Conservation (phyloP, 1,284 basidiomycete species). For the Tremellales sp. region DNA sequence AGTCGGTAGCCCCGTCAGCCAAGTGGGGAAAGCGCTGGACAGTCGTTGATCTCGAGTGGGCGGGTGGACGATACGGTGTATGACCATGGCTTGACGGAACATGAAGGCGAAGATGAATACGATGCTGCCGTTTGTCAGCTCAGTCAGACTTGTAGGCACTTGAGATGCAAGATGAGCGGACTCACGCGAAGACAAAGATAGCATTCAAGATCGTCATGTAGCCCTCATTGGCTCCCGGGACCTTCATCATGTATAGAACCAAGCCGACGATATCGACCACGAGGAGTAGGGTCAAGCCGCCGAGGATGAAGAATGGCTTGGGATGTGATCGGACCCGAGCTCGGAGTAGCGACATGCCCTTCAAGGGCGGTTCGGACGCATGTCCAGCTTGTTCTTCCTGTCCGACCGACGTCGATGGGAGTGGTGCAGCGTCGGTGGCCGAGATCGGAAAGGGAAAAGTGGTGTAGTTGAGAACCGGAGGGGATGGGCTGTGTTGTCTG, state of each 20-base stretch:
- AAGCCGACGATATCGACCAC: background rate
- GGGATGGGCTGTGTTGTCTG: background rate
- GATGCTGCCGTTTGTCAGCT: constrained; percentile 2
- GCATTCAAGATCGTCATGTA: constrained; percentile 8
- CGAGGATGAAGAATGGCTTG: background rate
- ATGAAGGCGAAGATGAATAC: constrained; percentile 19
- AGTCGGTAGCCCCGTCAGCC: constrained; percentile 12
- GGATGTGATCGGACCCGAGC: background rate
- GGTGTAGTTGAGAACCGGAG: background rate
- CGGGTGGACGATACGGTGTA: constrained; percentile 6
- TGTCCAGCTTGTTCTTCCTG: no score
- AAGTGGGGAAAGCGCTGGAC: constrained; percentile 7
- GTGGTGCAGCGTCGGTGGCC: background rate
- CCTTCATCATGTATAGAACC: background rate
- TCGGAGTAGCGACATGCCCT: no score
- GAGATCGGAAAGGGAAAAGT: background rate
- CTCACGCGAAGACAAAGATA: constrained; percentile 14
- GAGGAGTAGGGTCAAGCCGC: background rate
- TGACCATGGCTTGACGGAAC: constrained; percentile 19
- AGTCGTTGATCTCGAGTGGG: background rate
- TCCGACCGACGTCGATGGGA: background rate
- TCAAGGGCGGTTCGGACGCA: no score
- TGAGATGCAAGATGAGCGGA: background rate
- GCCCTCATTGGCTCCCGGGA: background rate
- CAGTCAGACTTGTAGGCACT: background rate